Base-by-base conservation (phyloP, 331 rosid genomes). In the Acacia pycnantha region DNA sequence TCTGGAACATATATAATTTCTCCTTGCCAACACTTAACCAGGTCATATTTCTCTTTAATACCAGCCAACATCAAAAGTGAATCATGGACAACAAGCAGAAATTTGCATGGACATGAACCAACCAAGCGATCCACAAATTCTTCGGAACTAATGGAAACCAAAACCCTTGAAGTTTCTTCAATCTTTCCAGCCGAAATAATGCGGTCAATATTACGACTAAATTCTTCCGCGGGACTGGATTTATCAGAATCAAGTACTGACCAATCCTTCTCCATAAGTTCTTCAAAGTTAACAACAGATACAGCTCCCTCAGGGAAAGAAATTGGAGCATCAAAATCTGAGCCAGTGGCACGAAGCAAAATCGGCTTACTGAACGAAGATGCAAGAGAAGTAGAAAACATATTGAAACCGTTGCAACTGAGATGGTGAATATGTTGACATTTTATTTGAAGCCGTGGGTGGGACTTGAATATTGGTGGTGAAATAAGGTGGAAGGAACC, bases 21-120 rank as follows among this genome's bases (percentile, higher is more conserved):
- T 77, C 99, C 99, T 86, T 95, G 98, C 99, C 97, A 95, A 76
- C 97, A 95, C 81, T 87, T 93, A n/a, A 95, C 90, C 82, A 68
- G 88, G 86, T 95, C 97, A 76, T 90, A 82, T 75, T 88, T 91
- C 86, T 92, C 97, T 73, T 92, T 86, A 11, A 93, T 70, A 67
- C 90, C 86, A 47, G 92, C 97, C 78, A 95, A 81, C 26, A 82
- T 83, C 48, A 92, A 74, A 62, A 93, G 93, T 16, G 99, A 89
- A 68, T 88, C 91, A 78, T 88, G 91, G 4, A 85, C 78, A 80
- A 88, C 73, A 67, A 88, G 66, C 50, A 88, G 72, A 69, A 84
- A 85, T 27, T 83, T 81, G 56, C 86, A 86, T 16, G 86, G 84
- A 26, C 89, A 77, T 18, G 79, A 84, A 62, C 78, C 90, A 62